Evolutionary conservation across 2,329 filamentous ascomycete species (phyloP), one percentile per base, ranked within the genome.

Genomic region (Beauveria sp.): DNA sequence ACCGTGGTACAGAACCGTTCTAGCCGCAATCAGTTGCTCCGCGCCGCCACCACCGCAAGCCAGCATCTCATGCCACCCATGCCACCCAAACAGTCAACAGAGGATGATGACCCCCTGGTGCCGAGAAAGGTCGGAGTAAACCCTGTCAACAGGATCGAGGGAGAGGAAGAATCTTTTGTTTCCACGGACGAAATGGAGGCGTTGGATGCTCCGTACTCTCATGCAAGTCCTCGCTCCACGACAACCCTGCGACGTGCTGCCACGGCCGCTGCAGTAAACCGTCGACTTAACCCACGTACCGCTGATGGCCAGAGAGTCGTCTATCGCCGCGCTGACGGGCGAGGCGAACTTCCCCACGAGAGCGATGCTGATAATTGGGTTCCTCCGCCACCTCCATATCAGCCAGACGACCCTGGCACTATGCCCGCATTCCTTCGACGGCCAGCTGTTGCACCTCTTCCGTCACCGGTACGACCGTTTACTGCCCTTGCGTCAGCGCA

Each of bases 351-450:
- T 66, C 90, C 90, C 4, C 90, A 95, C 71, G 90, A 95, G 73
- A 93, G 90, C 65, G 90, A 95, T 70, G 90, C 90, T 4, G 91
- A 95, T 68, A 91, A 93, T 67, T 96, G 91, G 91, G 88, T 92
- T 5, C 89, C 90, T 5, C 91, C 91, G 5, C 91, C 91, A 9
- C 91, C 91, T 3, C 90, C 90, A 1, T 96, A 96, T 67, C 84
- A 86, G 46, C 83, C 84, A 60, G 86, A 89, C 0, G 82, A 85
- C 53, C 82, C 83, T 0, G 78, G 77, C 10, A 82, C 84, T 66
- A 65, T 83, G 60, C 83, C 83, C 1, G 79, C 75, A 2, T 86
- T 86, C 64, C 66, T 86, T 64, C 81, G 83, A 34, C 79, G 82
- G 58, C 73, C 77, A 40, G 69, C 75, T 38, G 72, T 80, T 52